Percentiles rank a stretch among this genome's conserved stretches.
Evolutionary conservation across 345 rosid genomes (phyloP).

Genomic region (Eucalyptus pumila): DNA sequence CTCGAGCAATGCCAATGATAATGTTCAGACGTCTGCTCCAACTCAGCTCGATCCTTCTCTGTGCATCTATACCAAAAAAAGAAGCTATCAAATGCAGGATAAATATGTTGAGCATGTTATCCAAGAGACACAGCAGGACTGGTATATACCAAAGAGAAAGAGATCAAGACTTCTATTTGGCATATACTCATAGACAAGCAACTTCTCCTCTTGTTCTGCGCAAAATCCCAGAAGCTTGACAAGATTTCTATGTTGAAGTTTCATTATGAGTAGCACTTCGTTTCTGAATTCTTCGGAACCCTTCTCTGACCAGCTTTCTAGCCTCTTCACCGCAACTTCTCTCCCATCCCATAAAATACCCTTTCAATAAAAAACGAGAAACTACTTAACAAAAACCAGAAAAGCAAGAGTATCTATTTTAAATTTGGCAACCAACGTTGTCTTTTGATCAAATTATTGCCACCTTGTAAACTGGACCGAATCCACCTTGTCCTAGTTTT

Average conservation of each 20-base stretch:
- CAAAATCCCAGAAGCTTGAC: slow-evolving; percentile 17
- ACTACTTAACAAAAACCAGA: not conserved
- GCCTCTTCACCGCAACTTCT: slow-evolving; percentile 15
- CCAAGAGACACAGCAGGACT: not conserved
- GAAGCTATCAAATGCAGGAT: not conserved
- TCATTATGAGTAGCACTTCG: slow-evolving; percentile 1
- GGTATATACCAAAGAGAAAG: slow-evolving; percentile 12
- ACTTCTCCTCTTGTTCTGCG: not conserved
- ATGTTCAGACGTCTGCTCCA: not conserved
- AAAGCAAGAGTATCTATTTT: not conserved
- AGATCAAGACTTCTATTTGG: slow-evolving; percentile 13
- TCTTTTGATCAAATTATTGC: not conserved
- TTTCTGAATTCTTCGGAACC: slow-evolving; percentile 11
- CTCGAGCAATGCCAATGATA: not conserved
- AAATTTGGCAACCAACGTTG: not conserved
- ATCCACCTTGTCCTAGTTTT: slow-evolving; percentile 23
- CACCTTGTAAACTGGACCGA: not conserved
- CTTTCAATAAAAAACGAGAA: not conserved
- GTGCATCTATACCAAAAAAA: not conserved
- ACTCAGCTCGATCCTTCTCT: not conserved
- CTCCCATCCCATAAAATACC: slow-evolving; percentile 1
- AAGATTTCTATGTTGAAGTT: slow-evolving; percentile 21
- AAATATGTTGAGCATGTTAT: too few relatives aligned
- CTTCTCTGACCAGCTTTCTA: slow-evolving; percentile 15
- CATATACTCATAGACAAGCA: not conserved